Conservation (phyloP, 2,329 filamentous ascomycete genomes). For the Cladosporium sp. region DNA sequence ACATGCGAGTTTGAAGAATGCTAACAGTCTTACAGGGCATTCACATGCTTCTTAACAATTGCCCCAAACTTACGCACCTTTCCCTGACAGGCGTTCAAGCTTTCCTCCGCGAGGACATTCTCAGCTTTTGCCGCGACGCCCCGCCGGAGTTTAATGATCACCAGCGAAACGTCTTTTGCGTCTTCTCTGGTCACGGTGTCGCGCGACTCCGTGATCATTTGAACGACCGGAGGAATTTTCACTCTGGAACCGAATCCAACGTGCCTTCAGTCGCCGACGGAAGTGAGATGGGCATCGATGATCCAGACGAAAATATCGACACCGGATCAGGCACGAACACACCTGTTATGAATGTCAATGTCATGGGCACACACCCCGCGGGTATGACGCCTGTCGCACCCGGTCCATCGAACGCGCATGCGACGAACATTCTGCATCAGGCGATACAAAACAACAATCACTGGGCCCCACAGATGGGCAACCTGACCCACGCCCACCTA, state of each 20-base stretch:
- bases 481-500: background rate
- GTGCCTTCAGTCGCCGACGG: conserved; percentile 14
- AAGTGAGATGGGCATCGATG: conserved; percentile 19
- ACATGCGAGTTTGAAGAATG: background rate
- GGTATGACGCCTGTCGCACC: conserved; percentile 23
- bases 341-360: conserved; percentile 25
- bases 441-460: conserved; percentile 5
- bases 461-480: conserved; percentile 2
- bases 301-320: conserved; percentile 24
- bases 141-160: conserved; percentile 92
- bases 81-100: conserved; percentile 90
- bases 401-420: conserved; percentile 14
- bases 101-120: conserved; percentile 79
- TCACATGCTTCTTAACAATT: conserved; percentile 79
- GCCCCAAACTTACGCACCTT: conserved; percentile 85
- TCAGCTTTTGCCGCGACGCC: conserved; percentile 77
- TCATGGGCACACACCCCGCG: conserved; percentile 19
- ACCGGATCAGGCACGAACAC: conserved; percentile 24
- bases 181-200: conserved; percentile 88
- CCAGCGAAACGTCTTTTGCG: conserved; percentile 92
- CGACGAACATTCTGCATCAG: conserved; percentile 12
- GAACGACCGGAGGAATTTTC: conserved; percentile 43
- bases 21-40: conserved; percentile 63
- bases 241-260: conserved; percentile 14
- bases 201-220: conserved; percentile 69